phyloP scores from a whole-genome alignment of 495 filamentous ascomycete genomes.

The Aspergillus sclerotioniger region DNA sequence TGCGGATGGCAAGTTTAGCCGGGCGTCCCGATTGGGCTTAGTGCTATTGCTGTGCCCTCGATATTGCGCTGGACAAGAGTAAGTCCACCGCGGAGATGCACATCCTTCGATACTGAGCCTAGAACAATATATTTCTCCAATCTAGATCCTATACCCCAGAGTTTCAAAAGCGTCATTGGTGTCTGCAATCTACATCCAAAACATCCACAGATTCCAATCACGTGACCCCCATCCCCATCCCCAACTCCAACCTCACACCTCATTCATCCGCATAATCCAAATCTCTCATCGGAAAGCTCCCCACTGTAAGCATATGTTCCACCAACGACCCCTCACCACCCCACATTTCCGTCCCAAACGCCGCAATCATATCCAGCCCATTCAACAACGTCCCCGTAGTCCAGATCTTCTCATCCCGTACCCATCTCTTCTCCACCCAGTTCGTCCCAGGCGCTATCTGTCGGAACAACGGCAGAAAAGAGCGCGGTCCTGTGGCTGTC shows the following conservation, averaged over 20 bases:
- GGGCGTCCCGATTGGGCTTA: neutral
- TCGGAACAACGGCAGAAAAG: neutral
- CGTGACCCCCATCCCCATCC: neutral
- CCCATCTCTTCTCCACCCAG: slow-evolving; percentile 32
- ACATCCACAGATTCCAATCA: too few relatives aligned
- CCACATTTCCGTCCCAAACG: slow-evolving; percentile 1
- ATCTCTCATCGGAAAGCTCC: neutral
- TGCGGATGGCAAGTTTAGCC: slow-evolving; percentile 5
- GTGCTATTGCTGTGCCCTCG: neutral
- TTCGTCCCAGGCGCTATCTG: slow-evolving; percentile 15
- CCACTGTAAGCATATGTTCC: neutral
- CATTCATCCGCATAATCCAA: neutral
- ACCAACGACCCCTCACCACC: neutral
- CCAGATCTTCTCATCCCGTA: slow-evolving; percentile 29
- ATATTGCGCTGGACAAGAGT: neutral
- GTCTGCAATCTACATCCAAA: too few relatives aligned
- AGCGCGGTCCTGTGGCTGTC: neutral
- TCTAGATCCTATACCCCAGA: too few relatives aligned
- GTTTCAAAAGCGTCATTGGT: too few relatives aligned
- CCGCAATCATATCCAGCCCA: slow-evolving; percentile 29
- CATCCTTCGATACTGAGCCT: too few relatives aligned
- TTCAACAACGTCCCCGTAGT: slow-evolving; percentile 31
- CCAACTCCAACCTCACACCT: neutral
- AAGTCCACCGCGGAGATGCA: too few relatives aligned
- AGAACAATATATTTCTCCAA: too few relatives aligned